Conservation (phyloP, 495 filamentous ascomycete species). For the Entonaema liquescens region DNA sequence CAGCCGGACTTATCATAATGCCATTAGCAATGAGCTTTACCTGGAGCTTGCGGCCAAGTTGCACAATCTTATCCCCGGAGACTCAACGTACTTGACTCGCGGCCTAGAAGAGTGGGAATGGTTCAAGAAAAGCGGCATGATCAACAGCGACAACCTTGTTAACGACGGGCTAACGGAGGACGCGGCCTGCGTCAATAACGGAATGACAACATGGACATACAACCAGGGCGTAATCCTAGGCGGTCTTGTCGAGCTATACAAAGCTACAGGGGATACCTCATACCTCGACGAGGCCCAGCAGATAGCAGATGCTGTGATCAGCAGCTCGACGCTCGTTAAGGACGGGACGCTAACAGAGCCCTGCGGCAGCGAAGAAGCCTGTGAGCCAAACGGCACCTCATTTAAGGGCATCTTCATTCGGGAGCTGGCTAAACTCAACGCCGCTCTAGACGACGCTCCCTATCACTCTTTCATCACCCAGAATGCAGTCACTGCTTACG, state of each 20-base stretch:
- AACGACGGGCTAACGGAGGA: slow-evolving; percentile 70
- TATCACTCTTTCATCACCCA: slow-evolving; percentile 62
- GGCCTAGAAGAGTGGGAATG: slow-evolving; percentile 69
- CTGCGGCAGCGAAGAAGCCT: slow-evolving; percentile 59
- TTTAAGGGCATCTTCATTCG: slow-evolving; percentile 81
- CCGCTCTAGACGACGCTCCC: slow-evolving; percentile 51
- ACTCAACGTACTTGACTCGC: slow-evolving; percentile 60
- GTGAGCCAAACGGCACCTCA: slow-evolving; percentile 65
- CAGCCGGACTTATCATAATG: slow-evolving; percentile 63
- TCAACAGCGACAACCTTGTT: slow-evolving; percentile 66
- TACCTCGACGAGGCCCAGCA: slow-evolving; percentile 61
- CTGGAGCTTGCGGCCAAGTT: slow-evolving; percentile 70
- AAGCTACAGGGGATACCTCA: slow-evolving; percentile 45
- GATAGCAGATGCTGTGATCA: slow-evolving; percentile 67
- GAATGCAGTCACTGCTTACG: slow-evolving; percentile 67
- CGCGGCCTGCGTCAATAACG: slow-evolving; percentile 67
- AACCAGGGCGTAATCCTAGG: slow-evolving; percentile 80
- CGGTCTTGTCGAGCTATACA: slow-evolving; percentile 66
- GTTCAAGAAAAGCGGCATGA: slow-evolving; percentile 69
- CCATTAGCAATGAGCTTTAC: slow-evolving; percentile 78
- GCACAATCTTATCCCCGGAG: slow-evolving; percentile 65
- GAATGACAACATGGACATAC: slow-evolving; percentile 69
- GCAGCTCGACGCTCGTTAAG: slow-evolving; percentile 54
- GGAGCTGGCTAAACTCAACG: slow-evolving; percentile 65
- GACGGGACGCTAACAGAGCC: slow-evolving; percentile 68